Conservation (phyloP, 257 asterid genomes). For the Plantago ovata region DNA sequence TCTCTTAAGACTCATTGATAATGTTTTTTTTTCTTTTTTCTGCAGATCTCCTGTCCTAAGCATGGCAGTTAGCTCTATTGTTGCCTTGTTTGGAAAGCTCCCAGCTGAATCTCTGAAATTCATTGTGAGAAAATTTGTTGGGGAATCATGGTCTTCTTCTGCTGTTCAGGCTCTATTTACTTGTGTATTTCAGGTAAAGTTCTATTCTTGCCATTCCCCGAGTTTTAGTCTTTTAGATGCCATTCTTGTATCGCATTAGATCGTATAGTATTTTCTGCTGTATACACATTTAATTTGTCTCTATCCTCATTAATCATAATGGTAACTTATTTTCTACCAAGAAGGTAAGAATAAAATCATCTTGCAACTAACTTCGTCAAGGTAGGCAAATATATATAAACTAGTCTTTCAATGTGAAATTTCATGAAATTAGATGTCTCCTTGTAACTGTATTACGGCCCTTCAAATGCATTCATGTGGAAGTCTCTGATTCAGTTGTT, state of each 20-base stretch:
- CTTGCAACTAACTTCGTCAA: too few species aligned
- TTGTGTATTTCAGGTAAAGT: slow-evolving; percentile 61
- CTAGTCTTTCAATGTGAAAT: too few species aligned
- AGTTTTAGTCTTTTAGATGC: slow-evolving; percentile 6
- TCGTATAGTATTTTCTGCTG: too few species aligned
- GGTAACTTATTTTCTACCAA: too few species aligned
- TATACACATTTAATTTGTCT: too few species aligned
- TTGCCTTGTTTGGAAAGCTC: slow-evolving; percentile 56
- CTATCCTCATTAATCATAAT: too few species aligned
- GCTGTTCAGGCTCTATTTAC: slow-evolving; percentile 59
- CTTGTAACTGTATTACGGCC: too few species aligned
- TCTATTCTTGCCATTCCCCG: slow-evolving; percentile 21
- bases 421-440: too few species aligned
- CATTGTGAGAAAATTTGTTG: slow-evolving; percentile 48
- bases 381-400: too few species aligned
- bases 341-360: too few species aligned
- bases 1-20: slow-evolving; percentile 5
- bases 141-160: slow-evolving; percentile 64
- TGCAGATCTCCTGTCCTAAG: slow-evolving; percentile 53
- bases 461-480: too few species aligned
- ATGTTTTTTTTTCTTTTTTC: slow-evolving; percentile 7
- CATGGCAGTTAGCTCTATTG: slow-evolving; percentile 47
- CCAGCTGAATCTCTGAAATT: slow-evolving; percentile 46
- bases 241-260: not conserved
- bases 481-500: too few species aligned